Evolutionary conservation across 441 rosid genomes (phyloP).

Genomic region (Eutrema salsugineum): DNA sequence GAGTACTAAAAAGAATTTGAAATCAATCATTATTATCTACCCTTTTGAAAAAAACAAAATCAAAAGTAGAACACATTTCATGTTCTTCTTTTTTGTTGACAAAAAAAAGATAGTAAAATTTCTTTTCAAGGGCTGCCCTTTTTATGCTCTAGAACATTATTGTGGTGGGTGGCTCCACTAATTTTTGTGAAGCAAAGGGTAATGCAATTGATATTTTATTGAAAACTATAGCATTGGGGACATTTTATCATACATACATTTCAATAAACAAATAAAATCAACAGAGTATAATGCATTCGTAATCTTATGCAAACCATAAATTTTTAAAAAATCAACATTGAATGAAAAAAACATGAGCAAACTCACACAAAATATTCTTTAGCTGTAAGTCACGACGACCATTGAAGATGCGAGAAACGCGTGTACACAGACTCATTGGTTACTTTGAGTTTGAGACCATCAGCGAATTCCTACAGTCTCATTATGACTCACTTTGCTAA

Average conservation of each 20-base stretch:
- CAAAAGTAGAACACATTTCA: background rate
- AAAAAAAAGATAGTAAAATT: slow-evolving; percentile 26
- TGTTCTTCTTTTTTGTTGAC: background rate
- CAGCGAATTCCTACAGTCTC: slow-evolving; percentile 7
- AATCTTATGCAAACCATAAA: background rate
- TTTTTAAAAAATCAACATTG: background rate
- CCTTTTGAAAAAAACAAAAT: slow-evolving; percentile 21
- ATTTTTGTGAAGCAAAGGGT: slow-evolving; percentile 4
- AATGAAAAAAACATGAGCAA: no score
- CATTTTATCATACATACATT: background rate
- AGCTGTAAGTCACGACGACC: slow-evolving; percentile 16
- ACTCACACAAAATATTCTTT: background rate
- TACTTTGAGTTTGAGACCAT: background rate
- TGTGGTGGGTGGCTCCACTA: slow-evolving; percentile 1
- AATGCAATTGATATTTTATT: background rate
- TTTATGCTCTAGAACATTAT: slow-evolving; percentile 1
- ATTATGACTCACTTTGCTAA: slow-evolving; percentile 17
- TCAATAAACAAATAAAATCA: background rate
- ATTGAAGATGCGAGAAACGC: slow-evolving; percentile 19
- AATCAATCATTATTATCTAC: slow-evolving; percentile 42
- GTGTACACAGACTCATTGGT: slow-evolving; percentile 26
- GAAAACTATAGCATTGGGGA: background rate
- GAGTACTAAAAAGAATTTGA: background rate
- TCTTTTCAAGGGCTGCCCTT: slow-evolving; percentile 40
- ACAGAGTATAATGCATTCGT: background rate